phyloP scores from a whole-genome alignment of 257 asterid genomes.

The Nicotiana noctiflora region DNA sequence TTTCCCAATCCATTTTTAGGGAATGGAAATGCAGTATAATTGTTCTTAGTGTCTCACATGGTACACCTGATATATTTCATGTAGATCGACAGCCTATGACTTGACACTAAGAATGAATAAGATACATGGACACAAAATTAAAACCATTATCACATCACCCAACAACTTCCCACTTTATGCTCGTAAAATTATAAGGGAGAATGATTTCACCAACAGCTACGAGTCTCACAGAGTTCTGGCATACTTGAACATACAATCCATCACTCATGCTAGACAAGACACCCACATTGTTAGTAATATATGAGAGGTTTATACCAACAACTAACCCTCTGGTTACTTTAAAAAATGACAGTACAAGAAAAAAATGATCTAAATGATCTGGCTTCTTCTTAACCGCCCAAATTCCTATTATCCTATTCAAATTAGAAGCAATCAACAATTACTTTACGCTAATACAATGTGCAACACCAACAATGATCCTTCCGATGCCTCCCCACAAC shows the following conservation, averaged over 20 bases:
- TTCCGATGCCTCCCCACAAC: conserved; percentile 85
- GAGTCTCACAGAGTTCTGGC: conserved; percentile 64
- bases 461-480: conserved; percentile 78
- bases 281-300: conserved; percentile 76
- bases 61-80: conserved; percentile 58
- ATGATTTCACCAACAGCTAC: conserved; percentile 43
- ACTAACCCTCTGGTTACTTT: conserved; percentile 90
- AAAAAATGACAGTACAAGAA: conserved; percentile 77
- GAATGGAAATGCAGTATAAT: conserved; percentile 72
- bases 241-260: conserved; percentile 63
- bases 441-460: conserved; percentile 77
- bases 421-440: conserved; percentile 67
- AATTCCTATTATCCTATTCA: conserved; percentile 78
- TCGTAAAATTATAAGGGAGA: conserved; percentile 48
- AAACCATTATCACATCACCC: conserved; percentile 67
- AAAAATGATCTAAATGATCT: conserved; percentile 61
- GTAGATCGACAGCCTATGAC: conserved; percentile 24
- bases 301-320: conserved; percentile 77
- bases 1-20: conserved; percentile 39
- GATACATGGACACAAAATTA: conserved; percentile 66
- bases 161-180: conserved; percentile 75
- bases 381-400: conserved; percentile 69
- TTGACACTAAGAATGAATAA: conserved; percentile 64
- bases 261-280: conserved; percentile 58
- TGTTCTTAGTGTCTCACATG: conserved; percentile 63